These are phyloP conservation scores for Salinomyces thailandicus DNA, from an alignment of 2,329 filamentous ascomycete genomes.

Conservation along the genomic window DNA sequence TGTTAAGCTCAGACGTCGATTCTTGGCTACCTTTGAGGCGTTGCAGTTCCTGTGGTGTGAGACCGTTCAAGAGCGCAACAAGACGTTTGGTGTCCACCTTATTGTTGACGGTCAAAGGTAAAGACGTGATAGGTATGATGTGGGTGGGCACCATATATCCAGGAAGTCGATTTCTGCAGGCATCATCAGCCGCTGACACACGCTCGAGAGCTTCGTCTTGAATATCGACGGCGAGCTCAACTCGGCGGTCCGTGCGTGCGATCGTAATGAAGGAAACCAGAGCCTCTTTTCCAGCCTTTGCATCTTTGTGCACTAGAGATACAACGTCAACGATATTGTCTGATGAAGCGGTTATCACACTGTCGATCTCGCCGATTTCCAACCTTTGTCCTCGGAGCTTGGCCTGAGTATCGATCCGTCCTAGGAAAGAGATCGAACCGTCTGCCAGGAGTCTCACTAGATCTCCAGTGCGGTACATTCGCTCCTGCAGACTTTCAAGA, in stretches of 20 bases:
- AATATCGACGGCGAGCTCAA: conserved; percentile 27
- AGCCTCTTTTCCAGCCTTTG: conserved; percentile 65
- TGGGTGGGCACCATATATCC: conserved; percentile 88
- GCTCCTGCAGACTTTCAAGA: conserved; percentile 37
- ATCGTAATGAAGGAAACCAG: conserved; percentile 62
- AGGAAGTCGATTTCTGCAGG: conserved; percentile 61
- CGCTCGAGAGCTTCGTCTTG: conserved; percentile 15
- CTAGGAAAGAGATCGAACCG: conserved; percentile 75
- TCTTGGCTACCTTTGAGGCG: conserved; percentile 34
- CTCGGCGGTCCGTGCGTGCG: conserved; percentile 12
- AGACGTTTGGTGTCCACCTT: conserved; percentile 70
- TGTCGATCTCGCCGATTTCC: conserved; percentile 85
- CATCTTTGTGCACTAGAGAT: conserved; percentile 65
- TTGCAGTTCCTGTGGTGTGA: conserved; percentile 54
- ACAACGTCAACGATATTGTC: conserved; percentile 55
- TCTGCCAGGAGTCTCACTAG: conserved; percentile 72
- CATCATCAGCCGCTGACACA: conserved; percentile 27
- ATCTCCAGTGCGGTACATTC: conserved; percentile 79
- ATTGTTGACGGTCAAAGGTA: conserved; percentile 81
- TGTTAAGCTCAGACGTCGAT: conserved; percentile 14
- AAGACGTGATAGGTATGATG: conserved; percentile 57
- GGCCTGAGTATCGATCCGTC: conserved; percentile 81
- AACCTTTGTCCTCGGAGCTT: conserved; percentile 83
- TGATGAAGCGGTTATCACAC: conserved; percentile 57
- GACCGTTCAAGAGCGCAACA: conserved; percentile 51